Evolutionary conservation across 371 early-diverging fungal species (phyloP), one percentile per base, ranked within the genome.

Genomic region (Mucor lusitanicus): DNA sequence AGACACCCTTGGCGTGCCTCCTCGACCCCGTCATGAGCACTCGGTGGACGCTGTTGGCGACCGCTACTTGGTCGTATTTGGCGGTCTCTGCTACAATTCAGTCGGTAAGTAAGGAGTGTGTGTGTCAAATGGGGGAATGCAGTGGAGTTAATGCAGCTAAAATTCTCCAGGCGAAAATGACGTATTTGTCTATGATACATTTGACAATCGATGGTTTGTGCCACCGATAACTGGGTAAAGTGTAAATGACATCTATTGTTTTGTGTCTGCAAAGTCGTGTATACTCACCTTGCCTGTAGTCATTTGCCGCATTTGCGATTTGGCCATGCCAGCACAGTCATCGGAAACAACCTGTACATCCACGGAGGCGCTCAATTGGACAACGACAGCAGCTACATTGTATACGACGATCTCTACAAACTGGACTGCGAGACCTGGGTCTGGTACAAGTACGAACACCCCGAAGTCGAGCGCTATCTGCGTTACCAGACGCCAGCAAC

Each of bases 321-420:
- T 70, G 76, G 68, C 44, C 85, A 69, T 67, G 75, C 69, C 23
- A 79, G 78, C 37, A 69, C 78, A 15, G 72, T 75, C 1, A 76
- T 81, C 5, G 76, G 67, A 13, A 69, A 70, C 42, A 68, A 70
- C 65, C 69, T 82, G 8, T 80, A 75, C 39, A 74, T 79, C 39
- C 82, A 79, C 63, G 85, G 82, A 19, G 85, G 85, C 6, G 69
- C 72, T 0, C 78, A 74, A 50, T n/a, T 77, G 4, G 78, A 74
- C n/a, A 74, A 70, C 32, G 78, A 72, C 11, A 63, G 64, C 17
- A 71, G 64, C 6, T 64, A 71, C 13, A 74, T 70, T 30, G 61
- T 73, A 17, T 77, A 74, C 57, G 78, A 77, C 39, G 78, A 77
- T 61, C 63, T 77, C 0, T 66, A 74, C 48, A 71, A 66, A 23